A percentile compares a stretch with the other conserved stretches of the same genome.
Conservation (phyloP, 1,284 basidiomycete genomes). For the Rhodofomes roseus region DNA sequence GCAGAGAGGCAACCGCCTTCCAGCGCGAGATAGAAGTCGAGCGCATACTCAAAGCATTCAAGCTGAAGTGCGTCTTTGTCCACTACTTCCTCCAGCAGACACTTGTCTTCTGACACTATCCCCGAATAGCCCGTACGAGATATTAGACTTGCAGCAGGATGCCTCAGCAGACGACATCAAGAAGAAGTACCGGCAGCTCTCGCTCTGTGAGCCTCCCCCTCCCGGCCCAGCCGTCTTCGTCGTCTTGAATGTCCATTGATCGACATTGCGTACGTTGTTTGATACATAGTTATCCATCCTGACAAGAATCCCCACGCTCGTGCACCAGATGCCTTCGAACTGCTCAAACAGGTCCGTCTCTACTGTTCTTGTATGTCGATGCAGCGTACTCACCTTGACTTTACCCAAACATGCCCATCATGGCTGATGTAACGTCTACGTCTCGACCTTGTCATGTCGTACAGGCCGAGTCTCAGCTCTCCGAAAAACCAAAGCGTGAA, state of each 20-base stretch:
- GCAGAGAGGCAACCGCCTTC: constrained; percentile 76
- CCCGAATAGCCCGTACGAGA: constrained; percentile 66
- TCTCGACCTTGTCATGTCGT: neutral
- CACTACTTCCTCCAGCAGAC: neutral
- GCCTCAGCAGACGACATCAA: constrained; percentile 72
- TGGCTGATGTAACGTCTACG: too few relatives aligned
- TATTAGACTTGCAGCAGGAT: constrained; percentile 63
- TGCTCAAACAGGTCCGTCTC: constrained; percentile 70
- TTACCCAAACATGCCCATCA: too few relatives aligned
- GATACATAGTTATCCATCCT: constrained; percentile 74
- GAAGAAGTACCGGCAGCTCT: constrained; percentile 76
- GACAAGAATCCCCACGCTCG: constrained; percentile 78
- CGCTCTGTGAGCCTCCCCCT: constrained; percentile 58
- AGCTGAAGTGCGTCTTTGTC: constrained; percentile 67
- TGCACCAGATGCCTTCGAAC: constrained; percentile 81
- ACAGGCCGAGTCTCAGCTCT: constrained; percentile 77
- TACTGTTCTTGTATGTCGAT: neutral
- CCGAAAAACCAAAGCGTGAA: constrained; percentile 68
- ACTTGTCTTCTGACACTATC: constrained; percentile 2
- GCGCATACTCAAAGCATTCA: constrained; percentile 80
- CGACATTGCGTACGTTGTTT: constrained; percentile 36
- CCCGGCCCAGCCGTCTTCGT: constrained; percentile 6
- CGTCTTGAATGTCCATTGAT: constrained; percentile 12
- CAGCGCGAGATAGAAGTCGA: constrained; percentile 84
- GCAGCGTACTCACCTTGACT: neutral